A percentile compares a stretch with the other conserved stretches of the same genome.
phyloP scores from a whole-genome alignment of 257 asterid genomes.

The Solanum virginianum region DNA sequence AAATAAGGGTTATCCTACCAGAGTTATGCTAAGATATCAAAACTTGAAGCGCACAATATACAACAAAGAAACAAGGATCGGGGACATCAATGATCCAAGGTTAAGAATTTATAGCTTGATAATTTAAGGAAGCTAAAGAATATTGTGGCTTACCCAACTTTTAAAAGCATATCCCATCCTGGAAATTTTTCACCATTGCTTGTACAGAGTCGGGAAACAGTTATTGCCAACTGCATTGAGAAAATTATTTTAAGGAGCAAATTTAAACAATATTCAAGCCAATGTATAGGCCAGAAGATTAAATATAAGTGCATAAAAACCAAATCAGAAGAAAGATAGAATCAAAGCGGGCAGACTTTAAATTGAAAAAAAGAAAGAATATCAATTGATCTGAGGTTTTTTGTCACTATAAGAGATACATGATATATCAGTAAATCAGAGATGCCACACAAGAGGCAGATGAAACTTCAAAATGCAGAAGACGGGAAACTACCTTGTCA shows the following conservation, averaged over 20 bases:
- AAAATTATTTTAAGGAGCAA: conserved; percentile 3
- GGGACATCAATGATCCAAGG: not conserved
- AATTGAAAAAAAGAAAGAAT: not conserved
- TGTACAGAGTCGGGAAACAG: conserved; percentile 69
- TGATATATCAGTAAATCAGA: not conserved
- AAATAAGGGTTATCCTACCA: not conserved
- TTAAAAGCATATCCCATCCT: conserved; percentile 74
- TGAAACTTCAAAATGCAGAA: not conserved
- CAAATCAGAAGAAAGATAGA: not conserved
- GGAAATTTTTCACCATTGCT: conserved; percentile 73
- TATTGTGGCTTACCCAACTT: conserved; percentile 62
- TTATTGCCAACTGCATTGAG: conserved; percentile 47
- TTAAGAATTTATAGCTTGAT: not conserved
- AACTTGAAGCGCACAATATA: not conserved
- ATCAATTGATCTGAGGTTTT: not conserved
- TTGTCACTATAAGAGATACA: not conserved
- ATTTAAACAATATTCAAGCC: not conserved
- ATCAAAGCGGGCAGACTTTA: not conserved
- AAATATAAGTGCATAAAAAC: not conserved
- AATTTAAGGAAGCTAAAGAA: not conserved
- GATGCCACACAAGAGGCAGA: not conserved
- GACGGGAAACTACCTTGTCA: conserved; percentile 51
- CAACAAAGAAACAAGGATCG: not conserved
- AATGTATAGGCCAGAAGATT: not conserved
- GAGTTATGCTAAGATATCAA: not conserved